Evolutionary conservation across 257 asterid genomes (phyloP).

Genomic region (Phtheirospermum japonicum): DNA sequence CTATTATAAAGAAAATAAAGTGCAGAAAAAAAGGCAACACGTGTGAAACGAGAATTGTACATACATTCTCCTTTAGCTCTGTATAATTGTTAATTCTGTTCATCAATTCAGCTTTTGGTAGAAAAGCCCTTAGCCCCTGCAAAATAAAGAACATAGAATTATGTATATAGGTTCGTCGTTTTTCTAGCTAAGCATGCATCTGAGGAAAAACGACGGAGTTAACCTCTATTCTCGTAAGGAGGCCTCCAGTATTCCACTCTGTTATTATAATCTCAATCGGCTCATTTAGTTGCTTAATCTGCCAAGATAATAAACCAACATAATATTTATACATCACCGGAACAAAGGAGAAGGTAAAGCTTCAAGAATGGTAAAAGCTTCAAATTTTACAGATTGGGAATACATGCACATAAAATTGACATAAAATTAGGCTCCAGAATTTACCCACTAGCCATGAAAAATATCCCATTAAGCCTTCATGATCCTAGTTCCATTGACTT

Average conservation of each 20-base stretch:
- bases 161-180: neutral
- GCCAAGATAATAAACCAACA: slow-evolving; percentile 30
- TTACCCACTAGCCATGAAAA: neutral
- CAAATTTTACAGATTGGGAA: slow-evolving; percentile 10
- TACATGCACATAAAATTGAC: neutral
- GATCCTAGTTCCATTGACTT: neutral
- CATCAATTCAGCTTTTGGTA: slow-evolving; percentile 88
- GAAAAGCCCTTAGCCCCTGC: slow-evolving; percentile 95
- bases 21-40: too few species aligned
- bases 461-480: too few species aligned
- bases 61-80: slow-evolving; percentile 78
- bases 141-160: slow-evolving; percentile 25
- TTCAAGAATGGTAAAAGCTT: slow-evolving; percentile 18
- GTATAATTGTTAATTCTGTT: slow-evolving; percentile 74
- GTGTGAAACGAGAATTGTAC: too few species aligned
- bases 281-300: slow-evolving; percentile 83
- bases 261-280: slow-evolving; percentile 76
- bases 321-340: slow-evolving; percentile 11
- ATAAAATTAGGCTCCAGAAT: neutral
- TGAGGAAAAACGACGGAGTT: neutral
- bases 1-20: too few species aligned
- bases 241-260: slow-evolving; percentile 97
- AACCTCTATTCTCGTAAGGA: slow-evolving; percentile 93
- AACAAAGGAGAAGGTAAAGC: neutral
- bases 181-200: slow-evolving; percentile 9